These are phyloP conservation scores for Plasmodium vivax DNA, from an alignment of 169 alveolate species.

Conservation along the genomic window DNA sequence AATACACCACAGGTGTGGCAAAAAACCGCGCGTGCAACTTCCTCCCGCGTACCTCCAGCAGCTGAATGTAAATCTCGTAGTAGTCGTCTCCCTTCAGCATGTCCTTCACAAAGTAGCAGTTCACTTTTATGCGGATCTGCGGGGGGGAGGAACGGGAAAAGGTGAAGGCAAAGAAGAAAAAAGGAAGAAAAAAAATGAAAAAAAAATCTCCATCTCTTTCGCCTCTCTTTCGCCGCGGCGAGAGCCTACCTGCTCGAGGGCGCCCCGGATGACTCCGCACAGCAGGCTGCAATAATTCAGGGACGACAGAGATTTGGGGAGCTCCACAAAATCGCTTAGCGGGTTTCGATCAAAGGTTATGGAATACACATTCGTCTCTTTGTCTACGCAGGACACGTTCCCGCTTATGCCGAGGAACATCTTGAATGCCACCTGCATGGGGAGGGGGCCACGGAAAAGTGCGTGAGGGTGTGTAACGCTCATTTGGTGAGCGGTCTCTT, in stretches of 20 bases:
- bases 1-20: background rate
- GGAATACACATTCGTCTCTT: conserved; percentile 78
- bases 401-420: conserved; percentile 86
- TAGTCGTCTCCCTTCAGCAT: conserved; percentile 84
- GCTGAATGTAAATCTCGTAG: conserved; percentile 81
- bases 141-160: background rate
- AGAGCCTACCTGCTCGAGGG: conserved; percentile 81
- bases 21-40: background rate
- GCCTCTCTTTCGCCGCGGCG: background rate
- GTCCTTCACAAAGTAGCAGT: conserved; percentile 85
- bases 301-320: conserved; percentile 80
- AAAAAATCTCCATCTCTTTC: no score
- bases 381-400: conserved; percentile 79
- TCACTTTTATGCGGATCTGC: conserved; percentile 83
- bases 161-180: background rate
- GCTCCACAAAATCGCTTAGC: conserved; percentile 84
- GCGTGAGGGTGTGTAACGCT: background rate
- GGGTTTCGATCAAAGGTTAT: conserved; percentile 83
- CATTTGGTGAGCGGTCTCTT: background rate
- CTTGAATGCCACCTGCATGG: conserved; percentile 81
- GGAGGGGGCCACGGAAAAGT: background rate
- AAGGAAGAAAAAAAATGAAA: background rate
- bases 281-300: conserved; percentile 81
- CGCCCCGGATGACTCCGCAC: conserved; percentile 86
- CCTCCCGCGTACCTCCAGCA: conserved; percentile 76